Conservation (phyloP, 345 rosid genomes). For the Eucalyptus virginea region DNA sequence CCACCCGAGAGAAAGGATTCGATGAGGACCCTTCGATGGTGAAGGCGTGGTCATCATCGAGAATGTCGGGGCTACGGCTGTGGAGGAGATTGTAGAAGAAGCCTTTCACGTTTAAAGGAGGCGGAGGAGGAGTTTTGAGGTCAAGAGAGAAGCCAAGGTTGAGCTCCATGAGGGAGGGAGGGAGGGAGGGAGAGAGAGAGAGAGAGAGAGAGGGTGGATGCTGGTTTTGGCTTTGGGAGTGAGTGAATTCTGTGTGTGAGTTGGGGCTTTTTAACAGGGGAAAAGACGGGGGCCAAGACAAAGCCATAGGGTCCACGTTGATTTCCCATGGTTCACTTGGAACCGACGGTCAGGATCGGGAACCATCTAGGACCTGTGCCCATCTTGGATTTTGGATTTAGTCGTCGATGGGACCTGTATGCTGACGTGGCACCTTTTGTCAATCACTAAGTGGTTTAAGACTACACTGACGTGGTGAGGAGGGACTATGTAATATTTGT, state of each 20-base stretch:
- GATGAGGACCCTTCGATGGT: neutral
- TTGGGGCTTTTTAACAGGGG: neutral
- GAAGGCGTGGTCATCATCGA: neutral
- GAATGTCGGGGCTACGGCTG: neutral
- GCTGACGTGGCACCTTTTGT: neutral
- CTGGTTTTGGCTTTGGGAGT: neutral
- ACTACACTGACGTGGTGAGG: neutral
- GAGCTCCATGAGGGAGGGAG: constrained; percentile 23
- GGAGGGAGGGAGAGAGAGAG: neutral
- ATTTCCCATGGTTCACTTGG: neutral
- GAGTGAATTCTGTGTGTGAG: neutral
- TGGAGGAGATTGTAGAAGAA: neutral
- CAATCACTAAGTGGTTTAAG: neutral
- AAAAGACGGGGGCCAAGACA: neutral
- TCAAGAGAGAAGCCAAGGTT: neutral
- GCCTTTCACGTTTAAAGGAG: neutral
- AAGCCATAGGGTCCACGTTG: neutral
- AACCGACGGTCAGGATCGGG: neutral
- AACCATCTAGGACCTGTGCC: neutral
- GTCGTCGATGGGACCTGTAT: neutral
- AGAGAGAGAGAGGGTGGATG: neutral
- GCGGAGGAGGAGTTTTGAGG: neutral
- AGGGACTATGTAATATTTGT: neutral
- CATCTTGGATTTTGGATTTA: neutral
- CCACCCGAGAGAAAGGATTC: neutral